Conservation (phyloP, 2,329 filamentous ascomycete species). For the Penicillium occitanis region DNA sequence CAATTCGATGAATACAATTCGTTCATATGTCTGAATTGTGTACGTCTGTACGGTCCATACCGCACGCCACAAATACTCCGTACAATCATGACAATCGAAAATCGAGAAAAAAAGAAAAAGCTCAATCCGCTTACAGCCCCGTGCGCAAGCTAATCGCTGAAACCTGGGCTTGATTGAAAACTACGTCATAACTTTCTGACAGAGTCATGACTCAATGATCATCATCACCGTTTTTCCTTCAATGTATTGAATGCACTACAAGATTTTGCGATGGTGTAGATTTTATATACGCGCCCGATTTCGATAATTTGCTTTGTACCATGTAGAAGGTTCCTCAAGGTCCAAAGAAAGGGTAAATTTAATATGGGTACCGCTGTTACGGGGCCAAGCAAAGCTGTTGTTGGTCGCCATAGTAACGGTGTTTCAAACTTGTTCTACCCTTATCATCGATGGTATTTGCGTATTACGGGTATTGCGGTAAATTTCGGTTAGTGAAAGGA, state of each 20-base stretch:
- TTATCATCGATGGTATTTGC: not conserved
- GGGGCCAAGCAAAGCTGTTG: not conserved
- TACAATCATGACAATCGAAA: not conserved
- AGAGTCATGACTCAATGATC: not conserved
- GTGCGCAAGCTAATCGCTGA: slow-evolving; percentile 14
- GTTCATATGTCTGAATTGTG: not conserved
- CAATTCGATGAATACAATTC: not conserved
- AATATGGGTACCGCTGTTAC: not conserved
- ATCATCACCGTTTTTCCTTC: not conserved
- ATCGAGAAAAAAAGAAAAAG: not conserved
- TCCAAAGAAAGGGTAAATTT: not conserved
- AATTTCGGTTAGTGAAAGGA: not conserved
- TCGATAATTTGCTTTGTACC: not conserved
- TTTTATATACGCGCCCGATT: not conserved
- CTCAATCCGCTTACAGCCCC: slow-evolving; percentile 12
- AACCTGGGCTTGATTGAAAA: not conserved
- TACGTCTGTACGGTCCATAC: not conserved
- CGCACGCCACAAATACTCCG: not conserved
- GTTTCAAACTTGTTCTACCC: not conserved
- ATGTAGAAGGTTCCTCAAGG: not conserved
- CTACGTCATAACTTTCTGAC: not conserved
- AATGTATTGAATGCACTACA: no score
- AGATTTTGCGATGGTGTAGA: no score
- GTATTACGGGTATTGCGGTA: not conserved
- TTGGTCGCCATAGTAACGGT: slow-evolving; percentile 13